phyloP scores from a whole-genome alignment of 441 rosid genomes.

The Corymbia citriodora region DNA sequence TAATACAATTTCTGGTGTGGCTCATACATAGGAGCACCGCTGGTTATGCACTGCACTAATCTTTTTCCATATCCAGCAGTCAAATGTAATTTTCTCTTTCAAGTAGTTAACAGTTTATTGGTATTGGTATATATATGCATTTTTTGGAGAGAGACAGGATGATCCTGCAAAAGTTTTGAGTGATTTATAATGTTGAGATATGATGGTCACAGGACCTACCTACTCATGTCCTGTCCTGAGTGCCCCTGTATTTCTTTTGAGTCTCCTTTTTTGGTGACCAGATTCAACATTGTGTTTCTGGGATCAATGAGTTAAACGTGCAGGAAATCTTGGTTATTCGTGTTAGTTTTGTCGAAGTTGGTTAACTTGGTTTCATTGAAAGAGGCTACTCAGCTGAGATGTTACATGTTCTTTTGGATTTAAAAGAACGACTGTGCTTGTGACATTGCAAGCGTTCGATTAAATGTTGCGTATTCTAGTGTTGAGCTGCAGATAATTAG shows the following conservation, averaged over 20 bases:
- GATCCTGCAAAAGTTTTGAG: background rate
- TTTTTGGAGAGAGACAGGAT: background rate
- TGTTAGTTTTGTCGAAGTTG: fast-evolving
- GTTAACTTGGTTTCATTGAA: background rate
- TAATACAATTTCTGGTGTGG: background rate
- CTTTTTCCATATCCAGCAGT: background rate
- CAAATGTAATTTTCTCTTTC: background rate
- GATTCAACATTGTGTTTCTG: background rate
- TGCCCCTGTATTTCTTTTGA: background rate
- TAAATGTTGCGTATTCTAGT: background rate
- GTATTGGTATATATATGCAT: background rate
- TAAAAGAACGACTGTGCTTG: background rate
- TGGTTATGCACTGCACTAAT: background rate
- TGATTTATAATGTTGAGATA: background rate
- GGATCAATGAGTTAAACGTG: background rate
- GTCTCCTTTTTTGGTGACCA: background rate
- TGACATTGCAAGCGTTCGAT: background rate
- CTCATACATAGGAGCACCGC: background rate
- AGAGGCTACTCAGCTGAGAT: background rate
- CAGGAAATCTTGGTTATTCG: background rate
- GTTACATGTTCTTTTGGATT: background rate
- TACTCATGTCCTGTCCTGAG: background rate
- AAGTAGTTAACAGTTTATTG: background rate
- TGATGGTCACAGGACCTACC: background rate
- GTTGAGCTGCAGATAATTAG: background rate